Evolutionary conservation across 805 yeast genomes (phyloP).

Genomic region (Cyberlindnera suaveolens): DNA sequence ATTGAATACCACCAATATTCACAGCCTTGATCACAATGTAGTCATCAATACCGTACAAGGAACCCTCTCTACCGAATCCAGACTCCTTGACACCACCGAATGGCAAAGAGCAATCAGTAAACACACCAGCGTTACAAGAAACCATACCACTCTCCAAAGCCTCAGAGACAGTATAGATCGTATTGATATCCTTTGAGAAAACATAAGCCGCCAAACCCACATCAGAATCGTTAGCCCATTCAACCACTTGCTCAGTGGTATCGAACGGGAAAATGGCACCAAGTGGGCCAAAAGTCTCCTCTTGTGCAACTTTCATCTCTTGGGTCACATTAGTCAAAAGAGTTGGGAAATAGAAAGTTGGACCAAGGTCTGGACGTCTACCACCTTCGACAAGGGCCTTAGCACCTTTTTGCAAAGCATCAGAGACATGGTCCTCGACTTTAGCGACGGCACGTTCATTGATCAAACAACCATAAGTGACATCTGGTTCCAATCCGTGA

Average conservation of each 20-base stretch:
- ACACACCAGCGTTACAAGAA: constrained; percentile 51
- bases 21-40: constrained; percentile 48
- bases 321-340: constrained; percentile 45
- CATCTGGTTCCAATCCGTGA: constrained; percentile 44
- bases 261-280: constrained; percentile 52
- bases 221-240: constrained; percentile 46
- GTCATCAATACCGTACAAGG: constrained; percentile 56
- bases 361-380: constrained; percentile 41
- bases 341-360: constrained; percentile 48
- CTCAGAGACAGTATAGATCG: constrained; percentile 46
- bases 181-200: constrained; percentile 45
- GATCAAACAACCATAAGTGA: constrained; percentile 54
- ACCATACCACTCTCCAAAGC: constrained; percentile 63
- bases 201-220: constrained; percentile 58
- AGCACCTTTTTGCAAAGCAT: constrained; percentile 53
- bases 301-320: constrained; percentile 42
- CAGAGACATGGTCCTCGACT: constrained; percentile 47
- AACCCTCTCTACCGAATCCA: constrained; percentile 69
- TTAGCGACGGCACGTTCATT: constrained; percentile 44
- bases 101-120: constrained; percentile 52
- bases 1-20: constrained; percentile 15
- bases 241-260: constrained; percentile 46
- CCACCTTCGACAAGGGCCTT: constrained; percentile 46
- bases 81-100: constrained; percentile 61
- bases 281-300: constrained; percentile 64